Percentiles rank a stretch among this genome's conserved stretches.
These are phyloP conservation scores for Euryodendron excelsum DNA, from an alignment of 148 eudicot species.

Conservation along the genomic window DNA sequence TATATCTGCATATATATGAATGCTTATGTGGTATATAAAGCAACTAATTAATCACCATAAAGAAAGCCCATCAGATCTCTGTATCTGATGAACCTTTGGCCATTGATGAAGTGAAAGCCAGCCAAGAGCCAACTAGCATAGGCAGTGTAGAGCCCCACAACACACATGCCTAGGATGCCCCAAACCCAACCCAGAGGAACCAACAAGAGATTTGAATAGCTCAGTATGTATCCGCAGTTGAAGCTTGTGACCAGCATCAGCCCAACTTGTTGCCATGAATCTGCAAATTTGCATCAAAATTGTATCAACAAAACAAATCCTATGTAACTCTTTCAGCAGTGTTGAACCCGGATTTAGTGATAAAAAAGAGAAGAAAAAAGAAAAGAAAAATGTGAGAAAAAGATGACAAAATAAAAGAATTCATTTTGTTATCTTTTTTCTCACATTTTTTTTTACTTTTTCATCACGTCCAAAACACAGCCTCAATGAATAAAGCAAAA, in stretches of 20 bases:
- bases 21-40: too few species aligned
- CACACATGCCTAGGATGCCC: slow-evolving; percentile 42
- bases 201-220: slow-evolving; percentile 53
- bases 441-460: too few species aligned
- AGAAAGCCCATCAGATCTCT: slow-evolving; percentile 59
- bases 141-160: slow-evolving; percentile 41
- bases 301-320: too few species aligned
- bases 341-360: too few species aligned
- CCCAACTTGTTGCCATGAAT: slow-evolving; percentile 63
- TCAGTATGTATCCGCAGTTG: slow-evolving; percentile 58
- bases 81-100: slow-evolving; percentile 59
- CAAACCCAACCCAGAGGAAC: slow-evolving; percentile 60
- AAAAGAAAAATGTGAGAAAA: too few species aligned
- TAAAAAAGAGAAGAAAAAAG: too few species aligned
- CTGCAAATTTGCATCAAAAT: slow-evolving; percentile 37
- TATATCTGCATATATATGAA: too few species aligned
- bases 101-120: slow-evolving; percentile 49
- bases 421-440: too few species aligned
- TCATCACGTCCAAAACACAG: too few species aligned
- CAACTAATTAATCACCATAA: too few species aligned
- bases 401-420: too few species aligned
- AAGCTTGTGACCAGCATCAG: slow-evolving; percentile 49
- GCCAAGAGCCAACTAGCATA: slow-evolving; percentile 60
- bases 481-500: background rate
- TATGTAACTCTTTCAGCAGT: too few species aligned